Evolutionary conservation across 371 early-diverging fungal species (phyloP).

Genomic region (Zopfochytrium polystomum): DNA sequence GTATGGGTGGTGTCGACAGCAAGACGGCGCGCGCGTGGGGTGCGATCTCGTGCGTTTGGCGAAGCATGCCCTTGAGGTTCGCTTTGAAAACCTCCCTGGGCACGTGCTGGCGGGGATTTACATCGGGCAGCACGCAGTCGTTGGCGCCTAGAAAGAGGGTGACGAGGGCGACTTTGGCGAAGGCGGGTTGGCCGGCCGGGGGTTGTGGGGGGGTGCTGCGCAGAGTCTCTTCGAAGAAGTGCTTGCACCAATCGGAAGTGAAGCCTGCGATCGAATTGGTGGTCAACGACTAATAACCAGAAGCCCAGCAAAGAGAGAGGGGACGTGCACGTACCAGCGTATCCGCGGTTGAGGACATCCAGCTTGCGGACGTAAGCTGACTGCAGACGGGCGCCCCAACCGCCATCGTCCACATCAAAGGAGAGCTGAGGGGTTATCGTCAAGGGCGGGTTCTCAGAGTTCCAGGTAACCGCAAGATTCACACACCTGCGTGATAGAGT

Average conservation of each 20-base stretch:
- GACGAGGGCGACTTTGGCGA: constrained; percentile 53
- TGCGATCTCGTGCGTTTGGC: constrained; percentile 50
- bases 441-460: neutral
- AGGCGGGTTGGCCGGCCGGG: constrained; percentile 6
- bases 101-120: constrained; percentile 59
- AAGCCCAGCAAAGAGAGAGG: too few relatives aligned
- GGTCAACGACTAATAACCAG: too few relatives aligned
- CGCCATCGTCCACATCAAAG: neutral
- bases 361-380: constrained; percentile 2
- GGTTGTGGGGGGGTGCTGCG: constrained; percentile 29
- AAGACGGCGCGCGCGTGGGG: constrained; percentile 61
- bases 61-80: constrained; percentile 60
- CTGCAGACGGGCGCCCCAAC: constrained; percentile 3
- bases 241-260: constrained; percentile 68
- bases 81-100: constrained; percentile 56
- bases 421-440: neutral
- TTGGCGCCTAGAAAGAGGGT: constrained; percentile 82
- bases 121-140: constrained; percentile 58
- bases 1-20: constrained; percentile 73
- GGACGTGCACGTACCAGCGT: too few relatives aligned
- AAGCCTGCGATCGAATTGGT: constrained; percentile 66
- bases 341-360: constrained; percentile 7
- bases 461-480: neutral
- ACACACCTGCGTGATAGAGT: constrained; percentile 7
- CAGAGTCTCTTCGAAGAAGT: constrained; percentile 58